Base-by-base conservation (phyloP, 2,329 filamentous ascomycete genomes). In the Fusarium austroafricanum region DNA sequence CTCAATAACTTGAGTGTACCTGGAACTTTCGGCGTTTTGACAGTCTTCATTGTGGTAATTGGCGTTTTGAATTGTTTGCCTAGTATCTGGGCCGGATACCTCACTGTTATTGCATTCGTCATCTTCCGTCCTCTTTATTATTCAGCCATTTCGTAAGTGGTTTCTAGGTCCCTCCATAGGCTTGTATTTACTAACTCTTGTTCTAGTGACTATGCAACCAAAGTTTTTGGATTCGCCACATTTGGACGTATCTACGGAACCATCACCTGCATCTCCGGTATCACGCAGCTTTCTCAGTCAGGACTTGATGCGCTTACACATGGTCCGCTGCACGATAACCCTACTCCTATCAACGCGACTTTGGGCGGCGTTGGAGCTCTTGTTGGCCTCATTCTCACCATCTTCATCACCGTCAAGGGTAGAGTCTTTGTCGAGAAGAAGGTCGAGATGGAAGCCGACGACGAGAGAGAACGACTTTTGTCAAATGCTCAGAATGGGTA, bases 161-260 rank as follows among this genome's bases (percentile, higher is more conserved):
- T 2, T 8, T 21, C 17, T 2, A 2, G 2, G 5, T 10, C 2
- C 1, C 7, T 8, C 37, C 4, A 9, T 7, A 9, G 2, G 7
- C 2, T 0, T 2, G n/a, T 1, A 5, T 2, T 2, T 49, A 17
- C 43, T 58, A 10, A 68, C 21, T 1, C 3, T 1, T 0, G 1
- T 4, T 3, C 5, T 44, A 83, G 82, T 6, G 91, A 93, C 77
- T 94, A 93, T 74, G 84, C 89, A 0, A 90, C 90, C n/a, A 93
- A 93, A 75, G 90, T 93, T 4, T 94, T 94, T 70, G 92, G 91
- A 4, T 93, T 93, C 75, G 85, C 87, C n/a, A 93, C 91, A 0
- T 94, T 94, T 65, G 91, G 91, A 12, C 92, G 92, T 62, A 90
- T 94, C 15, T 94, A 94, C 75, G 92, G 92, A 15, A 84, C 91